Base-by-base conservation (phyloP, 257 asterid genomes). In the Misopates orontium region DNA sequence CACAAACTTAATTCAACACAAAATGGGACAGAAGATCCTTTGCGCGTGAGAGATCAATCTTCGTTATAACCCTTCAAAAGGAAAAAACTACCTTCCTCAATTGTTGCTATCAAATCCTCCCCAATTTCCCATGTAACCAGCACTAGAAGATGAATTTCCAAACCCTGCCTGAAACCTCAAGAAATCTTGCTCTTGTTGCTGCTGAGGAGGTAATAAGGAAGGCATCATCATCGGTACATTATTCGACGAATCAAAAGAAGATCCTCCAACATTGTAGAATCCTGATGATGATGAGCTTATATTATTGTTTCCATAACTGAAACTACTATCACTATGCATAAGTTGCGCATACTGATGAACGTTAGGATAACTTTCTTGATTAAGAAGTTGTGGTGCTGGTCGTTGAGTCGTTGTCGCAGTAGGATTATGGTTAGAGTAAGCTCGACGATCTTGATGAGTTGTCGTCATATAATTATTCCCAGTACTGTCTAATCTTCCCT, bases 41-140 rank as follows among this genome's bases (percentile, higher is more conserved):
- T n/a, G n/a, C n/a, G n/a, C n/a, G n/a, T n/a, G n/a, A n/a, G n/a
- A 9, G 23, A 45, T 62, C 49, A 19, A 49, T 49, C 21, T 17
- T n/a, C 21, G 11, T n/a, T 49, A 9, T 51, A 5, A 51, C 12
- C 16, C 39, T 22, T 55, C n/a, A 24, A 50, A 21, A n/a, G 52
- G 54, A 47, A 78, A 67, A 56, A 12, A 51, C 47, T 52, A 85
- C 65, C 75, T 79, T 60, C 71, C 66, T 0, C 76, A 44, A 49
- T 61, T 55, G 41, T 67, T 71, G 31, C 39, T 22, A 18, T 78
- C 71, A 24, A 66, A 77, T 55, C 73, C 83, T 48, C 68, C 80
- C 85, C 82, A 78, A 21, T 56, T 84, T 24, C 41, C 83, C 4
- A 40, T 17, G 76, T 36, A 70, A 55, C 71, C 80, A 5, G 78